These are phyloP conservation scores for Penicillium roqueforti DNA, from an alignment of 495 filamentous ascomycete genomes.

Conservation along the genomic window DNA sequence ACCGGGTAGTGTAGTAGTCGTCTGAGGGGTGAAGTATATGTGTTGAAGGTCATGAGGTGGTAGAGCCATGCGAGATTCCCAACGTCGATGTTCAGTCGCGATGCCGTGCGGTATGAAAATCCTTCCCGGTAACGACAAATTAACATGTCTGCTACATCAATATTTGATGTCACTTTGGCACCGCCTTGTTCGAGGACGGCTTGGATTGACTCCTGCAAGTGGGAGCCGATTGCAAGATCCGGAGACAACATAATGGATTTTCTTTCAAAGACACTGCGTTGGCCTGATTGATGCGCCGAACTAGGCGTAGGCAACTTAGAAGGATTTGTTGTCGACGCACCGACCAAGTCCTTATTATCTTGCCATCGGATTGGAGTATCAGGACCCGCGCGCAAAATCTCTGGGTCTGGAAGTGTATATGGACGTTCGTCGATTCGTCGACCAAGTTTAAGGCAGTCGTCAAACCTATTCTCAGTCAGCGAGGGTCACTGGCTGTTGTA, in stretches of 20 bases:
- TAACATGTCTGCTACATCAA: conserved; percentile 73
- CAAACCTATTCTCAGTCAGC: conserved; percentile 62
- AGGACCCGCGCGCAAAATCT: conserved; percentile 57
- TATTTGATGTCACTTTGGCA: conserved; percentile 60
- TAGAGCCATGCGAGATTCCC: conserved; percentile 94
- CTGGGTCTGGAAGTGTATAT: conserved; percentile 83
- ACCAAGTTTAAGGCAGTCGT: conserved; percentile 90
- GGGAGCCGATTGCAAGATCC: conserved; percentile 66
- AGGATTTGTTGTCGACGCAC: conserved; percentile 67
- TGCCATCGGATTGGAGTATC: conserved; percentile 52
- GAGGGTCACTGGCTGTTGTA: neutral
- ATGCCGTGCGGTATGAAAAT: conserved; percentile 68
- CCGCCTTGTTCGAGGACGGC: conserved; percentile 64
- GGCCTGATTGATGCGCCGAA: conserved; percentile 26
- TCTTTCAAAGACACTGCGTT: conserved; percentile 51
- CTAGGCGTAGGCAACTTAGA: conserved; percentile 45
- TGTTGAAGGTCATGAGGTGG: conserved; percentile 79
- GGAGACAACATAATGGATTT: conserved; percentile 54
- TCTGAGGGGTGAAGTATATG: conserved; percentile 76
- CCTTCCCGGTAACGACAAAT: conserved; percentile 87
- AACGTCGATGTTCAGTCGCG: conserved; percentile 70
- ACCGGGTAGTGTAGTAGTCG: conserved; percentile 88
- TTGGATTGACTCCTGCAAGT: conserved; percentile 61
- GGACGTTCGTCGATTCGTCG: conserved; percentile 81
- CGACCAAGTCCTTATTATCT: conserved; percentile 59